Base-by-base conservation (phyloP, 208 protist species). In the Leishmania mexicana region DNA sequence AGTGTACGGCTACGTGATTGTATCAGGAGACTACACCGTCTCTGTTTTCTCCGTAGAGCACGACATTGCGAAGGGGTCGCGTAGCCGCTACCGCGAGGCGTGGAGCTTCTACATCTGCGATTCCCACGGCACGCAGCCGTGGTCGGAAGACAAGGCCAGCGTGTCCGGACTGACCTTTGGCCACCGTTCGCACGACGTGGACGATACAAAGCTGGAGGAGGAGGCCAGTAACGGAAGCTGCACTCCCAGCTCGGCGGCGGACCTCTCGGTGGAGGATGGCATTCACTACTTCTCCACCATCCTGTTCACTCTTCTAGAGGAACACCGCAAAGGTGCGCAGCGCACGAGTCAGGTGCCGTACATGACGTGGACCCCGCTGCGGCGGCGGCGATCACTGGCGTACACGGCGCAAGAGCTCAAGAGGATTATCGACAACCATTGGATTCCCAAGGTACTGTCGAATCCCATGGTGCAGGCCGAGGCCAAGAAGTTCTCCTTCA, bases 351-450 rank as follows among this genome's bases (percentile, higher is more conserved):
- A 89, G 47, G 80, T 89, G 2, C 95, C 95, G 40, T 97, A 97
- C 79, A 97, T 97, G 95, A 96, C 95, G 38, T 97, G 95, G 93
- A 96, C 93, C 31, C 95, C 95, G 64, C 81, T 97, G 45, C 81
- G 88, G 38, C 87, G 93, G 13, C 75, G 85, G 31, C 85, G 85
- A 40, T 54, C 82, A 31, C 83, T 91, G 19, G 84, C 87, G n/a
- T 89, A 87, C 51, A 92, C 90, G 10, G 88, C 85, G 17, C 71
- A 93, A 60, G 92, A 96, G 73, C 70, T 97, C 57, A 90, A 89
- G 85, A 62, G 65, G 17, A 85, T 94, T 45, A 95, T 97, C 73
- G 92, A 97, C 64, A 53, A 84, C 24, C 70, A 90, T n/a, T 97
- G 94, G 93, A 80, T 96, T 45, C 93, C 94, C 5, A 87, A 89